Evolutionary conservation across 2,329 filamentous ascomycete species (phyloP).

Genomic region (Penicillium griseofulvum): DNA sequence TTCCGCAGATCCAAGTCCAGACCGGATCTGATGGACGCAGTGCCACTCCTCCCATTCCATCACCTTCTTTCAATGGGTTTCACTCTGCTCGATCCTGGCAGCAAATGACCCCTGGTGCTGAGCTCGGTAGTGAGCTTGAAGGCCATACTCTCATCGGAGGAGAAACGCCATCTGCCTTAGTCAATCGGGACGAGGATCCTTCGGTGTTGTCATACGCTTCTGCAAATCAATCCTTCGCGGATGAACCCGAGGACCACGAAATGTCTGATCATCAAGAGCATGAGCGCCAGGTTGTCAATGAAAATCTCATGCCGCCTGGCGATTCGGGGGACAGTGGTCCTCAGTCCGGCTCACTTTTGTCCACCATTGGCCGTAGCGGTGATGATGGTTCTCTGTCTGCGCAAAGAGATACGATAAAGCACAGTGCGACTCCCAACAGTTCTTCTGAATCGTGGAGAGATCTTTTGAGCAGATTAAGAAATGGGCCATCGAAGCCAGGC

Average conservation of each 20-base stretch:
- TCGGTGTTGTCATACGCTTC: slow-evolving; percentile 20
- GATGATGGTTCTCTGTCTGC: not conserved
- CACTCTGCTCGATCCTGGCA: slow-evolving; percentile 23
- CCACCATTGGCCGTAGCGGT: slow-evolving; percentile 8
- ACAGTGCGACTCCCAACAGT: not conserved
- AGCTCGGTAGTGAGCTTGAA: slow-evolving; percentile 14
- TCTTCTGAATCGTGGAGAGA: slow-evolving; percentile 3
- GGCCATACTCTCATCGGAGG: slow-evolving; percentile 24
- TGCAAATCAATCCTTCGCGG: slow-evolving; percentile 17
- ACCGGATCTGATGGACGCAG: slow-evolving; percentile 15
- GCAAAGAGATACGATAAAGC: not conserved
- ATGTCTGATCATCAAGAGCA: not conserved
- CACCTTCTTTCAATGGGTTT: slow-evolving; percentile 23
- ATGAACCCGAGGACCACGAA: slow-evolving; percentile 4
- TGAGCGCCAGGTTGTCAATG: slow-evolving; percentile 17
- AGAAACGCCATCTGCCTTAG: slow-evolving; percentile 6
- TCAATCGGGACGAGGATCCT: slow-evolving; percentile 13
- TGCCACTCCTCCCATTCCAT: slow-evolving; percentile 17
- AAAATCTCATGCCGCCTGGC: not conserved
- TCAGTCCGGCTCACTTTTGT: slow-evolving; percentile 16
- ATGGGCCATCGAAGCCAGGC: not conserved
- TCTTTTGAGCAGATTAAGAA: not conserved
- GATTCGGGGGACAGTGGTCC: slow-evolving; percentile 7
- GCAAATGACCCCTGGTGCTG: slow-evolving; percentile 9
- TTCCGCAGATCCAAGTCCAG: slow-evolving; percentile 8